Base-by-base conservation (phyloP, 495 filamentous ascomycete genomes). In the Talaromyces liani region DNA sequence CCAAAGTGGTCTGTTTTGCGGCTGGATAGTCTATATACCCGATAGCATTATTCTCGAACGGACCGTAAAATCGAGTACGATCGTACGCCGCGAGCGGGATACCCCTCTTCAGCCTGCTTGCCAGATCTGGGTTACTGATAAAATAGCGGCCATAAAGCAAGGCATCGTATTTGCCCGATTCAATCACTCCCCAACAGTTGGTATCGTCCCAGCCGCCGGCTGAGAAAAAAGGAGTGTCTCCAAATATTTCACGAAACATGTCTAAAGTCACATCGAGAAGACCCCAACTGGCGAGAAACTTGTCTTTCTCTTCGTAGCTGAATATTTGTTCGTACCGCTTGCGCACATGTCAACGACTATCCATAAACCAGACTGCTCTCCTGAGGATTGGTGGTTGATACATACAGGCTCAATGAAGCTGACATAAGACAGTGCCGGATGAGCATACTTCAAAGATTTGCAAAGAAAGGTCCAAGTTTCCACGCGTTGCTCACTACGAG, bases 61-160 rank as follows among this genome's bases (percentile, higher is more conserved):
- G 60, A 1, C 66, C 12, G 65, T 92, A 92, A 68, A 92, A 91
- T 0, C 76, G 79, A 0, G 73, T 69, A 3, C 84, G 72, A 62
- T 91, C 70, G 69, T 89, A 91, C 29, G 71, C 69, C 22, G 71
- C 75, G 53, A 91, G 73, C 29, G 72, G 69, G 47, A 90, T 77
- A 0, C 81, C 82, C 51, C 86, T 71, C 72, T 80, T 72, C 10
- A 92, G 61, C 61, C 85, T 76, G 68, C 84, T 89, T 2, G 82
- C 78, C 67, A 94, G 68, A 71, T 93, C 89, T 2, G 90, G 90
- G 61, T 84, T 92, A 62, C 86, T 77, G 61, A 89, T 88, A 66
- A 85, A 93, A 41, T 77, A 80, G 41, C 86, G 72, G 18, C 89
- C 89, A 73, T 88, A 88, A 0, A 79, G 33, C n/a, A 75, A 58